These are phyloP conservation scores for Arxiozyma telluris DNA, from an alignment of 1,139 yeast genomes.

Conservation along the genomic window DNA sequence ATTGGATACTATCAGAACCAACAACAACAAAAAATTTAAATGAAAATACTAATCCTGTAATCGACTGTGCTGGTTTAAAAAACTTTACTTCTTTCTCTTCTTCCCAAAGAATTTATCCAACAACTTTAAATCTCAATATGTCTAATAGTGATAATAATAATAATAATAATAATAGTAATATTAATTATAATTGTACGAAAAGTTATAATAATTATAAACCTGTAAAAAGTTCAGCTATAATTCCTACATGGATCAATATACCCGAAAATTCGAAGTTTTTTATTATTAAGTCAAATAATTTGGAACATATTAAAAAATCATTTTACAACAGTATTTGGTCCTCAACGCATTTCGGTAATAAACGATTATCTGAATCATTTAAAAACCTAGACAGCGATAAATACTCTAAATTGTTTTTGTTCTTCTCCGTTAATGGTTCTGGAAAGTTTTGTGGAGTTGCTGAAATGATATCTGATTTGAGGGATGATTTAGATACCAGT, in stretches of 20 bases:
- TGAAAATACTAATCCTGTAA: background rate
- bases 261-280: conserved; percentile 39
- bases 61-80: too few relatives aligned
- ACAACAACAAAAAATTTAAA: background rate
- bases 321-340: conserved; percentile 47
- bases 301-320: conserved; percentile 43
- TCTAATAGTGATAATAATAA: too few relatives aligned
- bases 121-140: too few relatives aligned
- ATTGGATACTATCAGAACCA: background rate
- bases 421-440: conserved; percentile 52
- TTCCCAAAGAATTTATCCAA: too few relatives aligned
- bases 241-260: conserved; percentile 22
- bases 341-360: conserved; percentile 50
- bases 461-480: conserved; percentile 39
- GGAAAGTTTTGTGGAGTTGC: conserved; percentile 59
- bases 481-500: conserved; percentile 34
- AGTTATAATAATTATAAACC: background rate
- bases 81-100: background rate
- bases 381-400: conserved; percentile 16
- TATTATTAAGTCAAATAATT: conserved; percentile 47
- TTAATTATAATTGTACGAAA: background rate
- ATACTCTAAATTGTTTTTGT: conserved; percentile 34
- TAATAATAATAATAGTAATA: too few relatives aligned
- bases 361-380: conserved; percentile 39
- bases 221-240: conserved; percentile 12